A percentile compares a stretch with the other conserved stretches of the same genome.
Conservation (phyloP, 371 early-diverging fungal species). For the Saksenaea oblongispora region DNA sequence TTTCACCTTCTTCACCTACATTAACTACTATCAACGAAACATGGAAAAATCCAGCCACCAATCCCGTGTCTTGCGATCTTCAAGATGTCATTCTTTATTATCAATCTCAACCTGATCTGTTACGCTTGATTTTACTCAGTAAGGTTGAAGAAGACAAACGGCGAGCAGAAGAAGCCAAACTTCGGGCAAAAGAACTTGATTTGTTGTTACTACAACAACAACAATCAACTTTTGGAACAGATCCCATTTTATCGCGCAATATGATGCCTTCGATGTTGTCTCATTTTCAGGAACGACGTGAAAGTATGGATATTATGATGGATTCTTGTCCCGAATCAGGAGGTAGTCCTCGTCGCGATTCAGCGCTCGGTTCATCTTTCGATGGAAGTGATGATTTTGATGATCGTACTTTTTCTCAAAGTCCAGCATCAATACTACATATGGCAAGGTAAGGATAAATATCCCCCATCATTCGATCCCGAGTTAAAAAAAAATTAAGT, state of each 20-base stretch:
- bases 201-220: conserved; percentile 37
- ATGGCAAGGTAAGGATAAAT: conserved; percentile 10
- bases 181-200: conserved; percentile 49
- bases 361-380: conserved; percentile 5
- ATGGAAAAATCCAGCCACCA: conserved; percentile 4
- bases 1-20: not conserved
- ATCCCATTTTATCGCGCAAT: not conserved
- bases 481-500: conserved; percentile 4
- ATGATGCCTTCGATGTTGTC: not conserved
- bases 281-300: conserved; percentile 1
- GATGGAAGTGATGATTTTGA: conserved; percentile 2
- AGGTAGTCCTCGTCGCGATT: conserved; percentile 3
- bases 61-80: conserved; percentile 42
- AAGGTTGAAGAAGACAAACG: conserved; percentile 71
- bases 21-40: not conserved
- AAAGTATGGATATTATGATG: not conserved
- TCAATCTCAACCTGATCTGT: conserved; percentile 59
- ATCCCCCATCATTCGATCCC: not conserved
- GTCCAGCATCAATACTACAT: conserved; percentile 10
- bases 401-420: conserved; percentile 8
- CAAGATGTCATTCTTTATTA: conserved; percentile 58
- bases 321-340: not conserved
- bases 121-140: conserved; percentile 58
- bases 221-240: conserved; percentile 8
- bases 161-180: conserved; percentile 48